Conservation (phyloP, 139 green algal species). For the Nannochloris sp. region DNA sequence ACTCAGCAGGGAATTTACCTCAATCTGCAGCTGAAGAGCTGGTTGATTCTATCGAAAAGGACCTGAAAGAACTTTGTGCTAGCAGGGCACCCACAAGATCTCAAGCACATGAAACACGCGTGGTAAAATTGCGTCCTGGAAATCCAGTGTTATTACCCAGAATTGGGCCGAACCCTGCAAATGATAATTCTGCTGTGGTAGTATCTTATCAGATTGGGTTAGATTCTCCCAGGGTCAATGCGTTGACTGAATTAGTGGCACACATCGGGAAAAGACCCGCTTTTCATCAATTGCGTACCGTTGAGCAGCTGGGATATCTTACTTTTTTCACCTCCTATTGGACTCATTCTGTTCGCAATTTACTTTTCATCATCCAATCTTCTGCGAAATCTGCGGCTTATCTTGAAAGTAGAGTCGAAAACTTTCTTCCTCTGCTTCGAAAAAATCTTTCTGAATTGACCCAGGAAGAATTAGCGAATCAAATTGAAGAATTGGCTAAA, state of each 20-base stretch:
- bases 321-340: constrained; percentile 16
- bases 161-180: constrained; percentile 48
- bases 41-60: neutral
- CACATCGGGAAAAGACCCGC: constrained; percentile 69
- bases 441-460: constrained; percentile 16
- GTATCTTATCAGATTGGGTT: constrained; percentile 65
- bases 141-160: constrained; percentile 15
- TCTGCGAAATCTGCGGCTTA: constrained; percentile 39
- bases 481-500: constrained; percentile 66
- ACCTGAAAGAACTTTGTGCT: neutral
- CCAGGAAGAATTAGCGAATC: constrained; percentile 20
- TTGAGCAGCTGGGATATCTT: constrained; percentile 52
- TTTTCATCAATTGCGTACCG: constrained; percentile 79
- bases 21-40: neutral
- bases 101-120: constrained; percentile 35
- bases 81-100: constrained; percentile 2
- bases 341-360: constrained; percentile 15
- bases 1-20: constrained; percentile 42
- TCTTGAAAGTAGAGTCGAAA: constrained; percentile 48
- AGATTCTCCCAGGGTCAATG: constrained; percentile 60
- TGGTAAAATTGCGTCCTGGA: constrained; percentile 39
- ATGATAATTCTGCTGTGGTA: constrained; percentile 72
- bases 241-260: constrained; percentile 65
- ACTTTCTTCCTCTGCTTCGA: constrained; percentile 52
- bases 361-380: constrained; percentile 60